Evolutionary conservation across 176 grass and related monocot genomes (phyloP).

Genomic region (Phragmites australis): DNA sequence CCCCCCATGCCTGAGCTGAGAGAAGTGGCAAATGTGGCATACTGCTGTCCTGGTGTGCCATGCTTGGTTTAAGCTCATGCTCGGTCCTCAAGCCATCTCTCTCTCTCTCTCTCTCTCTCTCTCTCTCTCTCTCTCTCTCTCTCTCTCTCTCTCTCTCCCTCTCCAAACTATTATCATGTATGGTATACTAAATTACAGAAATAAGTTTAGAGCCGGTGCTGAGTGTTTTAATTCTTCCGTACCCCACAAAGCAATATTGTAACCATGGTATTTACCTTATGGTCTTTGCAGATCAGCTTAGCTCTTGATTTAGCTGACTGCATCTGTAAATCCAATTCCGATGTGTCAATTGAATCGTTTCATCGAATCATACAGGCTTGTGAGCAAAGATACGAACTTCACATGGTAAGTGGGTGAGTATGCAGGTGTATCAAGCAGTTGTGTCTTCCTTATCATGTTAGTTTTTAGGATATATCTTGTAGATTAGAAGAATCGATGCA

Average conservation of each 20-base stretch:
- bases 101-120: too few species aligned
- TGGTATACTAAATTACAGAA: slow-evolving; percentile 19
- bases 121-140: too few species aligned
- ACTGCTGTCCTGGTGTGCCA: neutral
- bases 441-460: slow-evolving; percentile 19
- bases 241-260: slow-evolving; percentile 20
- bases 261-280: slow-evolving; percentile 31
- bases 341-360: slow-evolving; percentile 64
- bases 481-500: slow-evolving; percentile 9
- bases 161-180: slow-evolving; percentile 7
- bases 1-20: neutral
- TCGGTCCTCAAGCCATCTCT: neutral
- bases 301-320: slow-evolving; percentile 76
- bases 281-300: slow-evolving; percentile 56
- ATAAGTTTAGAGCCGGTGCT: neutral
- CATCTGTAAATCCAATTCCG: slow-evolving; percentile 65
- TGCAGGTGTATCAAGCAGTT: slow-evolving; percentile 20
- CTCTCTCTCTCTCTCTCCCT: too few species aligned
- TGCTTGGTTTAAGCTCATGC: neutral
- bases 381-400: slow-evolving; percentile 66
- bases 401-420: slow-evolving; percentile 68
- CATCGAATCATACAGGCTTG: slow-evolving; percentile 79
- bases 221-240: neutral
- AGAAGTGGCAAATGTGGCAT: neutral
- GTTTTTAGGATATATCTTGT: slow-evolving; percentile 13